Percentiles rank a stretch among this genome's conserved stretches.
Conservation (phyloP, 345 rosid genomes). For the Kandelia obovata region DNA sequence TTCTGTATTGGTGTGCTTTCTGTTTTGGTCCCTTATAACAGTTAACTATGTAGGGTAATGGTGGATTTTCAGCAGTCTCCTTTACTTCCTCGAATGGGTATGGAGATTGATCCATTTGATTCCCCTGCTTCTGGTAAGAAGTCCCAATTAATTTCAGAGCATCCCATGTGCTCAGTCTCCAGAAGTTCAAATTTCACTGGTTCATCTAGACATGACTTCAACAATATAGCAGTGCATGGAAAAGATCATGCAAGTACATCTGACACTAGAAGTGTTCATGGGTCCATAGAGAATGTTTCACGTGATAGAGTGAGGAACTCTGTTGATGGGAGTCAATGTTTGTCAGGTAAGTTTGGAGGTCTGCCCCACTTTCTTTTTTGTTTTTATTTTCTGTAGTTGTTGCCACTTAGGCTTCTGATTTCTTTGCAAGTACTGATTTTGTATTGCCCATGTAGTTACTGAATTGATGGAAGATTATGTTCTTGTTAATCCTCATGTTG, state of each 20-base stretch:
- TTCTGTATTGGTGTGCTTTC: background rate
- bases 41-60: slow-evolving; percentile 39
- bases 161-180: slow-evolving; percentile 11
- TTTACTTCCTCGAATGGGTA: slow-evolving; percentile 17
- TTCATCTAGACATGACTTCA: slow-evolving; percentile 31
- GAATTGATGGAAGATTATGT: slow-evolving; percentile 69
- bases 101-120: slow-evolving; percentile 29
- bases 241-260: slow-evolving; percentile 24
- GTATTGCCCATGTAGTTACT: slow-evolving; percentile 33
- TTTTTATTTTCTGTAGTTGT: slow-evolving; percentile 3
- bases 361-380: slow-evolving; percentile 3
- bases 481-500: slow-evolving; percentile 50
- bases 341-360: slow-evolving; percentile 45
- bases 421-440: slow-evolving; percentile 20
- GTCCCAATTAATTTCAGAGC: slow-evolving; percentile 26
- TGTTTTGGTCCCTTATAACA: background rate
- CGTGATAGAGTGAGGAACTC: slow-evolving; percentile 35
- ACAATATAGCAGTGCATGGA: slow-evolving; percentile 8
- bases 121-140: slow-evolving; percentile 32
- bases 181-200: slow-evolving; percentile 19
- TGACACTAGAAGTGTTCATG: slow-evolving; percentile 14
- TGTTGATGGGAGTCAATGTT: slow-evolving; percentile 31
- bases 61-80: slow-evolving; percentile 24
- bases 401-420: slow-evolving; percentile 4
- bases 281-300: slow-evolving; percentile 12